These are phyloP conservation scores for Cyclotella sp. DNA, from an alignment of 108 stramenopile genomes.

Conservation along the genomic window DNA sequence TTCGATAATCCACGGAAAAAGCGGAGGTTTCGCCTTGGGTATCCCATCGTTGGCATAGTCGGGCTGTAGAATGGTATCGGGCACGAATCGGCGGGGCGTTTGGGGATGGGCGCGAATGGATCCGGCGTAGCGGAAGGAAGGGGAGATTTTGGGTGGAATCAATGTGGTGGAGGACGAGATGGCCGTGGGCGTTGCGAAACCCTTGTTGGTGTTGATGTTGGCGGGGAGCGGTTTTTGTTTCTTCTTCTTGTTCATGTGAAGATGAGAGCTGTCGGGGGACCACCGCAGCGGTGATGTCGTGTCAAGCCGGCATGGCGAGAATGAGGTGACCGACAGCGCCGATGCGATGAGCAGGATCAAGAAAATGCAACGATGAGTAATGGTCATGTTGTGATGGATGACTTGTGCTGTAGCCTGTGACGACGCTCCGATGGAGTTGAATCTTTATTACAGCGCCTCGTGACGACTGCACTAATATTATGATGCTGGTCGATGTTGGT, in stretches of 20 bases:
- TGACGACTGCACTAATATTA: no score
- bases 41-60: conserved; percentile 83
- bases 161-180: conserved; percentile 1
- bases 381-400: no score
- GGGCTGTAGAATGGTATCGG: conserved; percentile 61
- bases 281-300: not conserved
- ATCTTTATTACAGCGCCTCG: no score
- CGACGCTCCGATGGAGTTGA: no score
- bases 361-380: not conserved
- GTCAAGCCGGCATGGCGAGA: not conserved
- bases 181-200: not conserved
- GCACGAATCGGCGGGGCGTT: conserved; percentile 67
- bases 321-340: not conserved
- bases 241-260: conserved; percentile 43
- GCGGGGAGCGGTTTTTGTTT: conserved; percentile 10
- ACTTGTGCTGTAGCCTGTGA: no score
- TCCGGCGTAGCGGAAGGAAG: conserved; percentile 75
- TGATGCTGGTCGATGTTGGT: no score
- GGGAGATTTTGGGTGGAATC: conserved; percentile 26
- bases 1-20: conserved; percentile 91
- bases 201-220: conserved; percentile 22
- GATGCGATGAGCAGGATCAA: not conserved
- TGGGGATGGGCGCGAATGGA: conserved; percentile 70
- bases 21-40: conserved; percentile 57
- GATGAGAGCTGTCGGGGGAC: not conserved